A percentile compares a stretch with the other conserved stretches of the same genome.
phyloP scores from a whole-genome alignment of 345 rosid genomes.

The Lenwebbia sp. region DNA sequence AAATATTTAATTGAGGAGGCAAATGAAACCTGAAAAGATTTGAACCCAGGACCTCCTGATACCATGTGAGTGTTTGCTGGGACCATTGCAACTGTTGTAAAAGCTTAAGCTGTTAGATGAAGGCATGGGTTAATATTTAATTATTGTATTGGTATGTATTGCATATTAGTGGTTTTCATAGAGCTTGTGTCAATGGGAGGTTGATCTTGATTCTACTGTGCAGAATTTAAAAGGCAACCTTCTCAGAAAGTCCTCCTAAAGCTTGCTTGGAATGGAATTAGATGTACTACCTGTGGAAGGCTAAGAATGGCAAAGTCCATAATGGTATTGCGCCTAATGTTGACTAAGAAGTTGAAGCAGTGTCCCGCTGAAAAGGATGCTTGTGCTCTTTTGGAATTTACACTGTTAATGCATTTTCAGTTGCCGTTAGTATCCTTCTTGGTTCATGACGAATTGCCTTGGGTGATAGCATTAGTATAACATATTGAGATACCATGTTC shows the following conservation, averaged over 20 bases:
- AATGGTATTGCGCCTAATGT: background rate
- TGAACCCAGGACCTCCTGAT: too few species aligned
- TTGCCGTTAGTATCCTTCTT: background rate
- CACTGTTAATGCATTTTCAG: background rate
- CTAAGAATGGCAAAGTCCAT: background rate
- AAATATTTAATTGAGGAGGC: too few species aligned
- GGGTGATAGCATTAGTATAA: background rate
- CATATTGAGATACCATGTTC: background rate
- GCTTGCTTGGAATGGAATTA: background rate
- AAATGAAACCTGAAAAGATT: too few species aligned
- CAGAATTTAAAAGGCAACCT: background rate
- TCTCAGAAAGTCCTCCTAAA: background rate
- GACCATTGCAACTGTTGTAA: too few species aligned
- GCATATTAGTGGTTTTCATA: background rate
- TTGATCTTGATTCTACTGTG: background rate
- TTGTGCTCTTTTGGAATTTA: background rate
- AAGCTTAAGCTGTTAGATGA: too few species aligned
- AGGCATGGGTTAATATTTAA: too few species aligned
- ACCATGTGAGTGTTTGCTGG: too few species aligned
- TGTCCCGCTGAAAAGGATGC: background rate
- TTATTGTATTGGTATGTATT: background rate
- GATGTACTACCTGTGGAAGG: background rate
- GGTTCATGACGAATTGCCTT: background rate
- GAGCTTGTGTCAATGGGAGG: background rate
- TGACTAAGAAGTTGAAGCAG: background rate